Conservation (phyloP, 2,329 filamentous ascomycete genomes). For the Colletotrichum sp. region DNA sequence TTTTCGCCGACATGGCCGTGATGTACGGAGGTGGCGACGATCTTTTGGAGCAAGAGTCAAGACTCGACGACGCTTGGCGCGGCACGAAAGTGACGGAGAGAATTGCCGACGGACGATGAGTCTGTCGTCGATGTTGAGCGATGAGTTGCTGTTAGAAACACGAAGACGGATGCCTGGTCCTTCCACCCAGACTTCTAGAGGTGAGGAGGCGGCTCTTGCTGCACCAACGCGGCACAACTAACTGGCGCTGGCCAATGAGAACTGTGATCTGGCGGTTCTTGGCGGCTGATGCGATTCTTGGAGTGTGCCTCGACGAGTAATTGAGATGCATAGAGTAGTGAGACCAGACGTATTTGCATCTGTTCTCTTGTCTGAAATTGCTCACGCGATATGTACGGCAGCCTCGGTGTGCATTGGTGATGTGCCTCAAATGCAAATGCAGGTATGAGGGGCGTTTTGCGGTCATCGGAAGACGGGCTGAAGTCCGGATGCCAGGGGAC, state of each 20-base stretch:
- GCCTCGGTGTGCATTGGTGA: neutral
- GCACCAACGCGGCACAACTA: neutral
- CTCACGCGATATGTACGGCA: neutral
- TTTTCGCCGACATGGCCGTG: constrained; percentile 12
- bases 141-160: neutral
- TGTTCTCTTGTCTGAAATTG: neutral
- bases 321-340: neutral
- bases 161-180: neutral
- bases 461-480: neutral
- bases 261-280: neutral
- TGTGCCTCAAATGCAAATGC: neutral
- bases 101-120: neutral
- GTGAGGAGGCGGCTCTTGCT: neutral
- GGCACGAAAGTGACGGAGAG: neutral
- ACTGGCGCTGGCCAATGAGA: neutral
- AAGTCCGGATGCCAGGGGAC: neutral
- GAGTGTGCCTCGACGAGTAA: neutral
- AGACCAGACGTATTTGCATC: neutral
- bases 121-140: neutral
- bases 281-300: neutral
- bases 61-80: neutral
- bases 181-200: neutral
- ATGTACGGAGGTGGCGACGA: neutral
- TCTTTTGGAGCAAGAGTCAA: neutral
- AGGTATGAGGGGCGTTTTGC: neutral